Percentiles rank a stretch among this genome's conserved stretches.
These are phyloP conservation scores for Monocercomonoides exilis DNA, from an alignment of 78 protist genomes.

Conservation along the genomic window DNA sequence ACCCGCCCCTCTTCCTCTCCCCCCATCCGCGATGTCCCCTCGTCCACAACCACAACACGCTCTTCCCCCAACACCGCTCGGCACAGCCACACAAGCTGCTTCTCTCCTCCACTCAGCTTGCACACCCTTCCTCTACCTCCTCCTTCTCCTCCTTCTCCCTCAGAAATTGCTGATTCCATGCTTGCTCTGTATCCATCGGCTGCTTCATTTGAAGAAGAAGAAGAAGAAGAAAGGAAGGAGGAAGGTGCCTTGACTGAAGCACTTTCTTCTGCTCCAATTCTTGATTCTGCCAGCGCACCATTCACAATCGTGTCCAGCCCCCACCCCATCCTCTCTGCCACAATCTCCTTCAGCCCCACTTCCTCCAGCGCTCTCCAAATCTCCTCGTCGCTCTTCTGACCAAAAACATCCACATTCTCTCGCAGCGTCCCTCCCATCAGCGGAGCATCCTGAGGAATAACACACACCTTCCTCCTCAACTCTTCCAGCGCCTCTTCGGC, in stretches of 20 bases:
- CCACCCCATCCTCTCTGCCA: background rate
- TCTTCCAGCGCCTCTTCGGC: too few relatives aligned
- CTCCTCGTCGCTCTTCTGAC: background rate
- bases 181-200: too few relatives aligned
- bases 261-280: too few relatives aligned
- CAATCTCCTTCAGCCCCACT: background rate
- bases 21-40: background rate
- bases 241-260: too few relatives aligned
- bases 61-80: background rate
- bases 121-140: too few relatives aligned
- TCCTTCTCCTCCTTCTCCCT: too few relatives aligned
- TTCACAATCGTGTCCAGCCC: background rate
- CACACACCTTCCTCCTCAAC: background rate
- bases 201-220: too few relatives aligned
- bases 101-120: background rate
- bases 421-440: background rate
- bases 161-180: too few relatives aligned
- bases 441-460: background rate
- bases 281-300: background rate
- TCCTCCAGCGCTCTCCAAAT: background rate
- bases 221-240: too few relatives aligned
- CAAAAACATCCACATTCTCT: background rate
- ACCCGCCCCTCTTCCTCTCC: background rate
- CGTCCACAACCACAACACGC: background rate
- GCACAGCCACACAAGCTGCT: background rate